A percentile compares a stretch with the other conserved stretches of the same genome.
phyloP scores from a whole-genome alignment of 148 eudicot species.

The Fallopia convolvulus region DNA sequence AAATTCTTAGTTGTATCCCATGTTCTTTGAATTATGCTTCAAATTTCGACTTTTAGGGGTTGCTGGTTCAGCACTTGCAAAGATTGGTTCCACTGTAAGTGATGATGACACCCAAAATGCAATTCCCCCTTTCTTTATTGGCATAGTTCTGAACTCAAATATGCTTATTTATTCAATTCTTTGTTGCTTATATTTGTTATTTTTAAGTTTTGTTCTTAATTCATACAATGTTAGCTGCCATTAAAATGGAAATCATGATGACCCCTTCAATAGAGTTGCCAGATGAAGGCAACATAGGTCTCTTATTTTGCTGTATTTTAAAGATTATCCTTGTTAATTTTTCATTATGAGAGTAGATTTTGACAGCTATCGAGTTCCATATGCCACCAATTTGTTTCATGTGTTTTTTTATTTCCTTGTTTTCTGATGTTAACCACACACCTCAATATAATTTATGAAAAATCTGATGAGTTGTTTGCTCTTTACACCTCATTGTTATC shows the following conservation, averaged over 20 bases:
- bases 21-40: conserved; percentile 2
- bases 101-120: background rate
- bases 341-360: background rate
- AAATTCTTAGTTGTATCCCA: background rate
- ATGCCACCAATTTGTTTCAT: conserved; percentile 97
- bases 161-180: no score
- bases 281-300: conserved; percentile 84
- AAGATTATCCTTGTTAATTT: background rate
- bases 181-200: background rate
- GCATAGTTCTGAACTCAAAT: no score
- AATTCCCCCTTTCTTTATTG: background rate
- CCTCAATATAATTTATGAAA: no score
- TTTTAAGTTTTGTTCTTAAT: conserved; percentile 10
- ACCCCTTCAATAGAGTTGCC: conserved; percentile 68
- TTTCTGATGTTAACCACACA: no score
- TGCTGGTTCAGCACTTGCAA: conserved; percentile 92
- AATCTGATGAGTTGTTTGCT: no score
- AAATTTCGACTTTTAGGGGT: conserved; percentile 39
- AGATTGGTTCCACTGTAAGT: conserved; percentile 86
- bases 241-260: conserved; percentile 93
- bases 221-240: conserved; percentile 85
- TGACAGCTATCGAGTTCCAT: conserved; percentile 79
- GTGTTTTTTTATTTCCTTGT: no score
- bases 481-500: no score
- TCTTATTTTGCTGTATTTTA: background rate